phyloP scores from a whole-genome alignment of 495 filamentous ascomycete species.

The Corynascus novoguineensis region DNA sequence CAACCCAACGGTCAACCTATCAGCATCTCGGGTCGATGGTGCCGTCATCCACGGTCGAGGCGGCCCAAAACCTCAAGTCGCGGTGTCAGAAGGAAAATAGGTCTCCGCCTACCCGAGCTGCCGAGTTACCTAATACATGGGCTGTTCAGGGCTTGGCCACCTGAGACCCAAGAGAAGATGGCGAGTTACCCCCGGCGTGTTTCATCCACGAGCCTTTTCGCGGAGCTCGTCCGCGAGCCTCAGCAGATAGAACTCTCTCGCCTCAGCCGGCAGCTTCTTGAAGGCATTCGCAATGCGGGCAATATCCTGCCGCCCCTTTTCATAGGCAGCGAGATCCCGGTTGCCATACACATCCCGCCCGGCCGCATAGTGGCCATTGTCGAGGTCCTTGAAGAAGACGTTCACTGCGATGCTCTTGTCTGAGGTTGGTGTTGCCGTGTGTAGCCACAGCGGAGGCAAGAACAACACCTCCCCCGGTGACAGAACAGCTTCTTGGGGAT shows the following conservation, averaged over 20 bases:
- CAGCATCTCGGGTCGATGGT: too few relatives aligned
- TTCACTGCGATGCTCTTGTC: constrained; percentile 71
- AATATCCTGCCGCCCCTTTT: constrained; percentile 69
- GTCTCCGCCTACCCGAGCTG: background rate
- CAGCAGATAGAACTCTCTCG: constrained; percentile 67
- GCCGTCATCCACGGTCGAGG: too few relatives aligned
- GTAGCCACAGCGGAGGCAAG: constrained; percentile 76
- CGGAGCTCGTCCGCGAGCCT: constrained; percentile 66
- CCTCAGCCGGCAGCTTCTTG: constrained; percentile 57
- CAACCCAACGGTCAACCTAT: background rate
- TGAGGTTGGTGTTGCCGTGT: constrained; percentile 64
- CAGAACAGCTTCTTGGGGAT: constrained; percentile 62
- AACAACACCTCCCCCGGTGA: constrained; percentile 70
- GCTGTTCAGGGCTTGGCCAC: background rate
- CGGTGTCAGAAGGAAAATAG: too few relatives aligned
- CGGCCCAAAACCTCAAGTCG: too few relatives aligned
- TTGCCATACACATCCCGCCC: constrained; percentile 87
- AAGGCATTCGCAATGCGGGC: constrained; percentile 63
- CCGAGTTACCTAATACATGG: constrained; percentile 6
- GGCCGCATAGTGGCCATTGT: constrained; percentile 57
- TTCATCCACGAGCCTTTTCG: constrained; percentile 18
- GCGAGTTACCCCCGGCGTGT: background rate
- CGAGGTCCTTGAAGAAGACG: constrained; percentile 73
- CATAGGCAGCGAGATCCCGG: constrained; percentile 76
- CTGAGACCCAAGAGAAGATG: background rate